Evolutionary conservation across 2,329 filamentous ascomycete genomes (phyloP).

Genomic region (Penicillium palitans): DNA sequence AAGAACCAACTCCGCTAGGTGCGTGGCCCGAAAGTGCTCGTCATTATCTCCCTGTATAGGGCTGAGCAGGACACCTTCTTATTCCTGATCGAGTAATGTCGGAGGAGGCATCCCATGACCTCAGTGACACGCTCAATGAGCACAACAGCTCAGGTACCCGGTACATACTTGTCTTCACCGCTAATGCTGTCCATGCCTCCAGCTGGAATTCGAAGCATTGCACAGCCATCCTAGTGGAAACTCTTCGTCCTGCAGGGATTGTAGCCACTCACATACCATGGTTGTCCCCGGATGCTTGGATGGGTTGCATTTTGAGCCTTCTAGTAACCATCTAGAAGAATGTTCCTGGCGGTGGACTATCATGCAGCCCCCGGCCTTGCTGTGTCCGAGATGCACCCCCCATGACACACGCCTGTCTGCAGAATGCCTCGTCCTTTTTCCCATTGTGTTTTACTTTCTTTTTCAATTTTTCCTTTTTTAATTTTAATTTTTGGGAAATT

Average conservation of each 20-base stretch:
- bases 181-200: conserved; percentile 17
- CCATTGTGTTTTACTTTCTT: conserved; percentile 5
- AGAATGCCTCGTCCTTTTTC: not conserved
- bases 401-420: conserved; percentile 4
- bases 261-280: conserved; percentile 15
- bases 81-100: conserved; percentile 9
- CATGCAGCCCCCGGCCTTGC: conserved; percentile 14
- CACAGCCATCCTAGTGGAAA: conserved; percentile 18
- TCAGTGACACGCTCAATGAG: not conserved
- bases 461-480: not conserved
- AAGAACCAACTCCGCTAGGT: not conserved
- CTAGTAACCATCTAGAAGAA: conserved; percentile 35
- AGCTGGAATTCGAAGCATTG: conserved; percentile 20
- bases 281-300: conserved; percentile 25
- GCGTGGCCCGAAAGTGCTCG: not conserved
- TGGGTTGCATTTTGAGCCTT: conserved; percentile 26
- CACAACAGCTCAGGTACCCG: conserved; percentile 15
- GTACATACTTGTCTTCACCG: conserved; percentile 20
- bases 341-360: conserved; percentile 27
- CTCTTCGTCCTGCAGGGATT: conserved; percentile 16
- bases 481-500: not conserved
- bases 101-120: conserved; percentile 1
- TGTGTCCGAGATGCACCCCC: conserved; percentile 4
- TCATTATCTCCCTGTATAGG: conserved; percentile 3
- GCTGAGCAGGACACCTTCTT: conserved; percentile 9